Base-by-base conservation (phyloP, 2,329 filamentous ascomycete species). In the Cryphonectria carpinicola region DNA sequence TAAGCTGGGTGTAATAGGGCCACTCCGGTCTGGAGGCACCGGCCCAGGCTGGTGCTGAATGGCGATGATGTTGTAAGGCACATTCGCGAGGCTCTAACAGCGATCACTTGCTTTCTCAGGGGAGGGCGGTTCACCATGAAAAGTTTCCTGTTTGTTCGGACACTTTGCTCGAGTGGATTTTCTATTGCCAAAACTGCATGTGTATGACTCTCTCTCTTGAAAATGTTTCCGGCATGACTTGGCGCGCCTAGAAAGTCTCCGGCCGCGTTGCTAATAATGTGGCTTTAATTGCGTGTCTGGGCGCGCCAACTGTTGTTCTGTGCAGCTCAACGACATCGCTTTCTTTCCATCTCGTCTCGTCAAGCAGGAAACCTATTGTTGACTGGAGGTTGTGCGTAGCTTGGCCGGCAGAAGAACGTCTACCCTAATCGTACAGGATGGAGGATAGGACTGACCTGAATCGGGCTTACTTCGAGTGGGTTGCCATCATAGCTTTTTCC, bases 391-490 rank as follows among this genome's bases (percentile, higher is more conserved):
- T 58, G 54, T 32, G 54, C 11, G 25, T 10, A 58, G 54, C 52
- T 32, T 8, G 52, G 52, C 25, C 52, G n/a, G 49, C 49, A 19
- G 52, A 14, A 49, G 13, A 28, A 32, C 52, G 25, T 17, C 35
- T 39, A 17, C 37, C 4, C n/a, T 10, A 13, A 41, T 37, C 17
- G 37, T 13, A 37, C 52, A 49, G n/a, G 4, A 72, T 68, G 71
- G 68, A 68, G 56, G 66, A 41, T 39, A 68, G 43, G 39, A 71
- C 69, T 25, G 65, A 67, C 39, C 71, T 72, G 46, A 72, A 72
- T 37, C 66, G 70, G 19, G 63, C 67, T 4, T 46, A 60, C 39
- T 72, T 72, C 41, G 71, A 72, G 68, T 72, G 41, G 58, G 68
- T 58, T 43, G 8, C 6, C 19, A 11, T 37, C 28, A 49, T 49